Percentiles rank a stretch among this genome's conserved stretches.
phyloP scores from a whole-genome alignment of 495 filamentous ascomycete species.

The Penicillium soppii region DNA sequence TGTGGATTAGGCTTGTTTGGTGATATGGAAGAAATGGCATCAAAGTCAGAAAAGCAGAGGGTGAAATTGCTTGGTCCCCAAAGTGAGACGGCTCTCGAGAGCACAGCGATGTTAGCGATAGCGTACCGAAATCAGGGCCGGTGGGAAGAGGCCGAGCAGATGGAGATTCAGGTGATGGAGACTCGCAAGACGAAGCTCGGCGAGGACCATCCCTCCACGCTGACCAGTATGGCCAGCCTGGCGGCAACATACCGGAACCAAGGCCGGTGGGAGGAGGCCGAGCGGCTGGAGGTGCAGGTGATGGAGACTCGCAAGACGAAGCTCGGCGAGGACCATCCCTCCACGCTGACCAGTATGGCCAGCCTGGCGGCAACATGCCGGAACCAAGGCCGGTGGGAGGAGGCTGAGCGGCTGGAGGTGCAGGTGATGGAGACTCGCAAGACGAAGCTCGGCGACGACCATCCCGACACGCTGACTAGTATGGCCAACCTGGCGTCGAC shows the following conservation, averaged over 20 bases:
- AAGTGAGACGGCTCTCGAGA: conserved; percentile 5
- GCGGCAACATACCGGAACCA: not conserved
- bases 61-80: conserved; percentile 9
- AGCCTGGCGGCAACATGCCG: not conserved
- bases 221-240: not conserved
- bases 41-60: not conserved
- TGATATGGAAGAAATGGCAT: not conserved
- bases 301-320: not conserved
- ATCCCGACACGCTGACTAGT: not conserved
- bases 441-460: not conserved
- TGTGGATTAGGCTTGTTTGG: not conserved
- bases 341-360: not conserved
- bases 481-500: not conserved
- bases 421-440: not conserved
- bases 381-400: not conserved
- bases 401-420: not conserved
- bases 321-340: not conserved
- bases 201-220: not conserved
- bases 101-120: conserved; percentile 18
- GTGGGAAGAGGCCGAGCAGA: conserved; percentile 22
- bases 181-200: not conserved
- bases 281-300: not conserved
- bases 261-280: not conserved
- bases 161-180: conserved; percentile 1
- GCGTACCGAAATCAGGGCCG: conserved; percentile 21